phyloP scores from a whole-genome alignment of 2,329 filamentous ascomycete species.

The Exophiala viscosa region DNA sequence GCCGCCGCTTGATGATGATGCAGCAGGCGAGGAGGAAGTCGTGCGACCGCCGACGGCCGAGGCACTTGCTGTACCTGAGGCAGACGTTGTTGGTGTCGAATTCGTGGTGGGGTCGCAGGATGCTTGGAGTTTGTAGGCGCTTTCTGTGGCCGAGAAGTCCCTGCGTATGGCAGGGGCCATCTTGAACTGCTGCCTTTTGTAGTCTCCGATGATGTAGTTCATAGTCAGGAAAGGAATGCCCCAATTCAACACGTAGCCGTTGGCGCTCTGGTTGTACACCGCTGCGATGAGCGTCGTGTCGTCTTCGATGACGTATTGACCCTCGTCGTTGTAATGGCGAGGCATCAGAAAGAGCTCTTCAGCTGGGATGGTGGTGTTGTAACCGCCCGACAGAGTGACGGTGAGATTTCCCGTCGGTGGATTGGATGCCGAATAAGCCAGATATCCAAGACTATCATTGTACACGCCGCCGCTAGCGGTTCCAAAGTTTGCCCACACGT shows the following conservation, averaged over 20 bases:
- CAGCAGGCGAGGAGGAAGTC: not conserved
- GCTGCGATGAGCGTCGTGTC: slow-evolving; percentile 17
- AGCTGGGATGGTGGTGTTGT: slow-evolving; percentile 24
- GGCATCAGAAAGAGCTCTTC: slow-evolving; percentile 25
- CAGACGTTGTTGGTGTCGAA: slow-evolving; percentile 5
- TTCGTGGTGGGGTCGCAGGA: slow-evolving; percentile 18
- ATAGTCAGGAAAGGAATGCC: slow-evolving; percentile 26
- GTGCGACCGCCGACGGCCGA: not conserved
- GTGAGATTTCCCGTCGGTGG: slow-evolving; percentile 22
- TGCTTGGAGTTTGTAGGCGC: slow-evolving; percentile 18
- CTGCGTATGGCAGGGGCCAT: slow-evolving; percentile 24
- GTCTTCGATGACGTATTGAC: slow-evolving; percentile 17
- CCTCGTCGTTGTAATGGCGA: slow-evolving; percentile 20
- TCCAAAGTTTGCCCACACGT: slow-evolving; percentile 21
- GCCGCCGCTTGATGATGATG: not conserved
- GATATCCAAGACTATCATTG: slow-evolving; percentile 7
- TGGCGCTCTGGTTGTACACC: slow-evolving; percentile 14
- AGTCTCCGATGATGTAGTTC: slow-evolving; percentile 27
- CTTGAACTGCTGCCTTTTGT: slow-evolving; percentile 19
- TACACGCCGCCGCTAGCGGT: slow-evolving; percentile 15
- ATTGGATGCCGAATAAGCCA: slow-evolving; percentile 10
- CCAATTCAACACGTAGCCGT: slow-evolving; percentile 20
- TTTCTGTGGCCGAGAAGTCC: slow-evolving; percentile 13
- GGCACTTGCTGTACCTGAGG: not conserved
- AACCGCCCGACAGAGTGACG: slow-evolving; percentile 23